Evolutionary conservation across 768 basidiomycete species (phyloP).

Genomic region (Agaricus blazei): DNA sequence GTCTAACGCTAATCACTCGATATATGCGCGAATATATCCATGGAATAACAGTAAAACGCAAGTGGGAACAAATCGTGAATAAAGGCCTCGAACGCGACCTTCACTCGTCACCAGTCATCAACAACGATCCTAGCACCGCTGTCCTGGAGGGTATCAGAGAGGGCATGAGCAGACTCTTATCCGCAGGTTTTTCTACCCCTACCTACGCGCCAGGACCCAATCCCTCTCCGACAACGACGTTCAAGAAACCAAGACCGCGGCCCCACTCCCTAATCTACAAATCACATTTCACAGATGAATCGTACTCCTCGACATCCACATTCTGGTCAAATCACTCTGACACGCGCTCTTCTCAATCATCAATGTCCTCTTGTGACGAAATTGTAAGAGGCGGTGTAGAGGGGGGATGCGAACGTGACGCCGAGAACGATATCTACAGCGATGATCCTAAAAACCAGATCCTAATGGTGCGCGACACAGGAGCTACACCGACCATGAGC

Average conservation of each 20-base stretch:
- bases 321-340: slow-evolving; percentile 15
- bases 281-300: slow-evolving; percentile 19
- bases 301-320: slow-evolving; percentile 26
- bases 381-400: slow-evolving; percentile 12
- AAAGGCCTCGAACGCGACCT: slow-evolving; percentile 44
- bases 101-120: slow-evolving; percentile 8
- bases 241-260: background rate
- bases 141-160: slow-evolving; percentile 57
- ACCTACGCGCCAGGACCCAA: background rate
- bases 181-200: slow-evolving; percentile 31
- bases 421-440: slow-evolving; percentile 11
- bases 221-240: background rate
- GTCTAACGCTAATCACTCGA: background rate
- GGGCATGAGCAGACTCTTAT: slow-evolving; percentile 50
- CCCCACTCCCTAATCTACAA: slow-evolving; percentile 15
- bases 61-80: slow-evolving; percentile 79
- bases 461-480: slow-evolving; percentile 44
- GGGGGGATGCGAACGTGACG: slow-evolving; percentile 11
- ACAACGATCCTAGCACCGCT: slow-evolving; percentile 3
- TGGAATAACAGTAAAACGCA: slow-evolving; percentile 56
- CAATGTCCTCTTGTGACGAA: slow-evolving; percentile 39
- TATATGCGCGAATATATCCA: background rate
- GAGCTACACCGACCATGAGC: slow-evolving; percentile 43
- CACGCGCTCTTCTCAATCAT: slow-evolving; percentile 39
- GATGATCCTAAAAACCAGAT: slow-evolving; percentile 22